Percentiles rank a stretch among this genome's conserved stretches.
Evolutionary conservation across 176 grass and related monocot genomes (phyloP).

Genomic region (Paspalum notatum): DNA sequence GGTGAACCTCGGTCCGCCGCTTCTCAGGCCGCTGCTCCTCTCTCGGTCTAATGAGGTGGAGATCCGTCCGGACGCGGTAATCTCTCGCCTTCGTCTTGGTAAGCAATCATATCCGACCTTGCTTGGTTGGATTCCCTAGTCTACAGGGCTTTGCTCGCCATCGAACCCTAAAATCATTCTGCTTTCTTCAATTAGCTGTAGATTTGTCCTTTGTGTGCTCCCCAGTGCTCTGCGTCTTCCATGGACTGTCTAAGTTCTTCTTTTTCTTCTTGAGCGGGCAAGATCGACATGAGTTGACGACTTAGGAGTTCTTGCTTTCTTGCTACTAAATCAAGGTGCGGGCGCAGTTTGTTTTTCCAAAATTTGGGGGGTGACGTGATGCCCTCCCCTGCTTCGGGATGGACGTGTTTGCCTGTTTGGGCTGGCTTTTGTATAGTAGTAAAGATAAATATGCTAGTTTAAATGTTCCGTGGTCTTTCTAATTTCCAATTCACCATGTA

Average conservation of each 20-base stretch:
- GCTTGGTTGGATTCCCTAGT: conserved; percentile 21
- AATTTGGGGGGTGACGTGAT: neutral
- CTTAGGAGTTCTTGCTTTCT: neutral
- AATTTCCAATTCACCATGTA: neutral
- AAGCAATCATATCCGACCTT: conserved; percentile 19
- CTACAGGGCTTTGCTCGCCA: neutral
- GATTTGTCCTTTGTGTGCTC: neutral
- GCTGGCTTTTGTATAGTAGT: neutral
- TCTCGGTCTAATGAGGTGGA: neutral
- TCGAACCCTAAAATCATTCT: neutral
- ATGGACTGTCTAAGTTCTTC: neutral
- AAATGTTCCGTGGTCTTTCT: neutral
- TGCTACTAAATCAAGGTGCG: neutral
- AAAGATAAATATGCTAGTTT: neutral
- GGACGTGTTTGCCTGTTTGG: neutral
- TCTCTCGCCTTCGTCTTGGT: conserved; percentile 3
- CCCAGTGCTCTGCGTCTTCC: neutral
- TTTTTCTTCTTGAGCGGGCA: neutral
- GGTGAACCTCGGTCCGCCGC: neutral
- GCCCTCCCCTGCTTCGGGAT: neutral
- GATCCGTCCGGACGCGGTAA: neutral
- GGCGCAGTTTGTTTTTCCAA: neutral
- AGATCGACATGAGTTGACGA: conserved; percentile 15
- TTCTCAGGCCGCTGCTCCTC: conserved; percentile 6
- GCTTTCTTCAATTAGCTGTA: neutral